A percentile compares a stretch with the other conserved stretches of the same genome.
Conservation (phyloP, 345 rosid genomes). For the Hevea brasiliensis region DNA sequence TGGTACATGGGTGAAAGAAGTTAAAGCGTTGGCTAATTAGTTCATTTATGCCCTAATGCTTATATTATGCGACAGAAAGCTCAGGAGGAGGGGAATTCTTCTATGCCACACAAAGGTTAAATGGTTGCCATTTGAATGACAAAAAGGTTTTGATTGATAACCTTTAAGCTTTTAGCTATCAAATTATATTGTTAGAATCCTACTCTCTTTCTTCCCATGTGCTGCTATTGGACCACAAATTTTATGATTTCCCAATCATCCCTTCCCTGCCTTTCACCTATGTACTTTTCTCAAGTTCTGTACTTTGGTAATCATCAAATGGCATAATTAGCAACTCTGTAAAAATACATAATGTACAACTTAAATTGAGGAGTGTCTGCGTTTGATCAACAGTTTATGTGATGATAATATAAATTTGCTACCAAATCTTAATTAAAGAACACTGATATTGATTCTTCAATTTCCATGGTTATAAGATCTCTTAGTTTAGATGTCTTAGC, state of each 20-base stretch:
- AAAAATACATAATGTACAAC: background rate
- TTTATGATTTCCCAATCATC: conserved; percentile 9
- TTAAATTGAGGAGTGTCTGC: background rate
- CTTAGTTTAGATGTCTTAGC: too few species aligned
- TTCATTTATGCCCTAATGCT: background rate
- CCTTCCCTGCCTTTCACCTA: background rate
- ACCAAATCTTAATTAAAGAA: background rate
- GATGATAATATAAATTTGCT: background rate
- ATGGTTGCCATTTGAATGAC: conserved; percentile 1
- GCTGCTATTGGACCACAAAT: conserved; percentile 22
- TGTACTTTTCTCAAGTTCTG: background rate
- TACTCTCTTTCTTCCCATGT: conserved; percentile 21
- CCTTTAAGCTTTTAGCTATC: conserved; percentile 14
- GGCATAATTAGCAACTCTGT: too few species aligned
- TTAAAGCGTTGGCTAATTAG: background rate
- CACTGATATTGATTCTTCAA: background rate
- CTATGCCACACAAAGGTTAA: conserved; percentile 21
- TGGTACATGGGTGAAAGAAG: background rate
- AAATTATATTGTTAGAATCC: conserved; percentile 11
- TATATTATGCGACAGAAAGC: conserved; percentile 6
- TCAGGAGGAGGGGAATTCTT: conserved; percentile 17
- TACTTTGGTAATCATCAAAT: background rate
- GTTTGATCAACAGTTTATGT: background rate
- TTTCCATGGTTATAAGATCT: too few species aligned
- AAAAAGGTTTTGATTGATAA: background rate